Base-by-base conservation (phyloP, 805 yeast species). In the Cyberlindnera nakhonratchasimensis region DNA sequence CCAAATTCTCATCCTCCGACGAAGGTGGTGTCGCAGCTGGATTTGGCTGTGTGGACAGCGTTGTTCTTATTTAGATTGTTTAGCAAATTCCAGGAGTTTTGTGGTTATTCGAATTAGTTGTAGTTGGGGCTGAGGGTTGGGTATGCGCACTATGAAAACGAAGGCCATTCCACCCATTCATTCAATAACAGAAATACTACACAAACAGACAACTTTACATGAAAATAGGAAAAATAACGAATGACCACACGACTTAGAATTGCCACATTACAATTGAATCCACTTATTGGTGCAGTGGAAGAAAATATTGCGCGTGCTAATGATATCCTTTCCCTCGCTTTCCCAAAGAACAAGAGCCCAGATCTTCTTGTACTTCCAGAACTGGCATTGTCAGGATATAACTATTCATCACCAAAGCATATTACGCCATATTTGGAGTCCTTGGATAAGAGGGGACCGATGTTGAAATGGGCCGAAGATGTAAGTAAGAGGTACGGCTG, bases 11-110 rank as follows among this genome's bases (percentile, higher is more conserved):
- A 50, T 69, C 83, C 4, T 84, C 95, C 40, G 82, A 93, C 63
- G 99, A 93, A 68, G 99, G 99, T 29, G 99, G 99, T 29, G 97
- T 93, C 25, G 98, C 98, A 18, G 99, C 99, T 13, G 99, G 99
- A 1, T 91, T 86, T 65, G 99, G 98, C 6, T 89, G 97, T 63
- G 86, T 93, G 30, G 99, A 93, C 63, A 85, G 89, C 57, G 72
- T 89, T 28, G 77, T 80, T 46, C 66, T 87, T 31, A 45, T 53
- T 24, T 55, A 49, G 20, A 9, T 6, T 7, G 7, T 29, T 16
- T 26, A 10, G 13, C 13, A n/a, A 26, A n/a, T n/a, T n/a, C n/a
- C n/a, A n/a, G n/a, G n/a, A n/a, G n/a, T n/a, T n/a, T 28, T 11
- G 14, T 11, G 16, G 10, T n/a, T 10, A 14, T 28, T 28, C 14